Percentiles rank a stretch among this genome's conserved stretches.
Evolutionary conservation across 805 yeast genomes (phyloP).

Genomic region (Lipomyces lipofer): DNA sequence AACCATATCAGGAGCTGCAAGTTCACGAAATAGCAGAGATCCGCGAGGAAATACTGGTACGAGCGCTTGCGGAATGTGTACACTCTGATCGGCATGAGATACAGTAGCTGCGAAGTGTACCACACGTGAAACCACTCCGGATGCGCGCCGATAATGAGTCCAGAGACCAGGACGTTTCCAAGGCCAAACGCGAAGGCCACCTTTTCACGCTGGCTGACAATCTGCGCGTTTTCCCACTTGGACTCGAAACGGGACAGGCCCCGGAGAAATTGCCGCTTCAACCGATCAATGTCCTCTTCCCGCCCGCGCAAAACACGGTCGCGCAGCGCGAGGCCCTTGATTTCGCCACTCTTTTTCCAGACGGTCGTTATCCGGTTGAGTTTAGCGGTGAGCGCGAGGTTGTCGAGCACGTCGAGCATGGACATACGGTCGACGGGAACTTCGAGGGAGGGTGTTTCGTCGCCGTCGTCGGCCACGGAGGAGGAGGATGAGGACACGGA

Average conservation of each 20-base stretch:
- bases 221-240: constrained; percentile 31
- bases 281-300: constrained; percentile 39
- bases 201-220: constrained; percentile 61
- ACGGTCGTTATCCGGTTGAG: constrained; percentile 36
- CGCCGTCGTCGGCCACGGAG: constrained; percentile 7
- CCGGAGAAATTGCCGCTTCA: constrained; percentile 32
- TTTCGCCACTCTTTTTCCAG: constrained; percentile 33
- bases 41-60: constrained; percentile 86
- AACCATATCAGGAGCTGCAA: constrained; percentile 64
- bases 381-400: constrained; percentile 36
- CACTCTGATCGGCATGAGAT: constrained; percentile 81
- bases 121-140: constrained; percentile 77
- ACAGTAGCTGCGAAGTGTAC: constrained; percentile 60
- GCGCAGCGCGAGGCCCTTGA: constrained; percentile 35
- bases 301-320: constrained; percentile 34
- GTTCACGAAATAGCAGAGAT: constrained; percentile 90
- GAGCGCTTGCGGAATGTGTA: constrained; percentile 77
- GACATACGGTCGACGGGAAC: constrained; percentile 37
- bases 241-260: constrained; percentile 40
- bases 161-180: constrained; percentile 65
- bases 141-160: constrained; percentile 71
- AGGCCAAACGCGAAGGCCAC: constrained; percentile 75
- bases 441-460: constrained; percentile 14
- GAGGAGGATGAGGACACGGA: constrained; percentile 17
- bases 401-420: constrained; percentile 40